Evolutionary conservation across 31 red algal genomes (phyloP).

Genomic region (Odonthalia washingtoniensis): DNA sequence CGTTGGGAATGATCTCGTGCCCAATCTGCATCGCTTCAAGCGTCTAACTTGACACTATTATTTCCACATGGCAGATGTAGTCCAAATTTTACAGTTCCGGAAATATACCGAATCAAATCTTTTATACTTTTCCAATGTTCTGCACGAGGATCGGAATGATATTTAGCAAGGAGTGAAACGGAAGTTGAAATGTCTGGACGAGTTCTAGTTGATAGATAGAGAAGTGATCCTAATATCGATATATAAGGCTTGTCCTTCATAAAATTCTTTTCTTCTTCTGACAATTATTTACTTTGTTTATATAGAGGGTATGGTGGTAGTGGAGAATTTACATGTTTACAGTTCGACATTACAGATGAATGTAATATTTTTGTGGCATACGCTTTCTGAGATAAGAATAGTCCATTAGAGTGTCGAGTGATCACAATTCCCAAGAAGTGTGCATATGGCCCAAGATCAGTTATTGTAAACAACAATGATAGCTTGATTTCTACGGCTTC

Average conservation of each 20-base stretch:
- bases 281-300: neutral
- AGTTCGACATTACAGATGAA: neutral
- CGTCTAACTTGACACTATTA: neutral
- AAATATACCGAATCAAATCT: conserved; percentile 1
- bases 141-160: neutral
- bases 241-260: conserved; percentile 24
- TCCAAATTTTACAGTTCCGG: neutral
- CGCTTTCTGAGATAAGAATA: neutral
- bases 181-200: conserved; percentile 32
- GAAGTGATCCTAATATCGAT: neutral
- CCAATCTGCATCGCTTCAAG: conserved; percentile 28
- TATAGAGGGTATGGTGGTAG: neutral
- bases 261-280: neutral
- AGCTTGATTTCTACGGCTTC: neutral
- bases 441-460: neutral
- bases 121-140: neutral
- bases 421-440: neutral
- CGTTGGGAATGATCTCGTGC: neutral
- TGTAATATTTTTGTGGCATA: neutral
- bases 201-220: conserved; percentile 35
- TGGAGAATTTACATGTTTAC: too few relatives aligned
- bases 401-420: neutral
- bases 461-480: conserved; percentile 2
- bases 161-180: neutral
- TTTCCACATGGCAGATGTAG: neutral